Conservation (phyloP, 2,329 filamentous ascomycete species). For the Exserohilum rostratum region DNA sequence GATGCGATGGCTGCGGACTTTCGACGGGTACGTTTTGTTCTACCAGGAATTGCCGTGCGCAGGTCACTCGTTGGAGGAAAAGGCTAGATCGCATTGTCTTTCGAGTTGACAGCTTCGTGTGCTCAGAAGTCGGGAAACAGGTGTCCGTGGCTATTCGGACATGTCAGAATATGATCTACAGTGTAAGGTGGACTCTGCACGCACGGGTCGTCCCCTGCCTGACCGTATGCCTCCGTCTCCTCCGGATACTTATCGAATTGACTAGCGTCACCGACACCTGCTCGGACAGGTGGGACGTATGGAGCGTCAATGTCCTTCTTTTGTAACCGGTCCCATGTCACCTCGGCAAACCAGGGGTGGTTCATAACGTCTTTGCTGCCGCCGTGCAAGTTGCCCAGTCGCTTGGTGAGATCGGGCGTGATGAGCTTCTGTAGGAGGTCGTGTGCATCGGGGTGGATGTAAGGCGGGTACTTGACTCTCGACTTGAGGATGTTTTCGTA, state of each 20-base stretch:
- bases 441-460: constrained; percentile 92
- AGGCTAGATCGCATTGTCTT: constrained; percentile 7
- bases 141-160: constrained; percentile 43
- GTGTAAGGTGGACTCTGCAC: constrained; percentile 53
- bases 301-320: constrained; percentile 98
- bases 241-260: constrained; percentile 98
- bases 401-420: constrained; percentile 91
- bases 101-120: constrained; percentile 5
- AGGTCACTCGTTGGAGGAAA: constrained; percentile 9
- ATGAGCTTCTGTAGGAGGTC: constrained; percentile 92
- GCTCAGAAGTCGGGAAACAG: constrained; percentile 44
- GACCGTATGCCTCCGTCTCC: constrained; percentile 90
- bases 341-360: constrained; percentile 95
- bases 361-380: constrained; percentile 92
- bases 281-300: constrained; percentile 94
- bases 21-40: constrained; percentile 5
- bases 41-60: constrained; percentile 13
- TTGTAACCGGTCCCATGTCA: constrained; percentile 93
- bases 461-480: constrained; percentile 93
- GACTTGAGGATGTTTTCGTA: constrained; percentile 99
- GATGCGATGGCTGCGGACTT: constrained; percentile 8
- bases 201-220: constrained; percentile 81
- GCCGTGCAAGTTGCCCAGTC: constrained; percentile 89
- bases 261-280: constrained; percentile 91
- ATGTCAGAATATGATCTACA: constrained; percentile 38